phyloP scores from a whole-genome alignment of 768 basidiomycete genomes.

The Mycena venus region DNA sequence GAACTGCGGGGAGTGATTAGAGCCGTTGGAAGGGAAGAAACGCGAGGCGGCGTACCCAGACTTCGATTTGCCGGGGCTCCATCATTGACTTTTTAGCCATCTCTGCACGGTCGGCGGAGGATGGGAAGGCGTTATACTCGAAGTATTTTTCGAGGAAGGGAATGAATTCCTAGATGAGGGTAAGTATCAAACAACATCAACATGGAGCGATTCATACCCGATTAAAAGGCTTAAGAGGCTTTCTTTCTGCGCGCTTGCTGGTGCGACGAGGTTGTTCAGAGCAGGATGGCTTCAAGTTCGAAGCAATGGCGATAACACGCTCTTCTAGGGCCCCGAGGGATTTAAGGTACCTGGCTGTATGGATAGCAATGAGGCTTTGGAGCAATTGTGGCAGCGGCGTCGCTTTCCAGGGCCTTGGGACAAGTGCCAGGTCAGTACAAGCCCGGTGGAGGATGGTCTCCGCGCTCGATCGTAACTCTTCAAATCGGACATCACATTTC shows the following conservation, averaged over 20 bases:
- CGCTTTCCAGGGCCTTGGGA: neutral
- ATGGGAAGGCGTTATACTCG: constrained; percentile 61
- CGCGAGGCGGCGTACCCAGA: constrained; percentile 58
- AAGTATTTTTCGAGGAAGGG: constrained; percentile 65
- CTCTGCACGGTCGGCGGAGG: constrained; percentile 49
- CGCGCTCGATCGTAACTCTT: neutral
- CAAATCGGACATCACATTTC: neutral
- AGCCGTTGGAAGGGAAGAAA: neutral
- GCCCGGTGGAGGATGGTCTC: neutral
- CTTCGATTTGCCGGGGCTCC: constrained; percentile 62
- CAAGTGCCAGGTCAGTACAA: neutral
- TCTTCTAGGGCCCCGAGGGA: neutral
- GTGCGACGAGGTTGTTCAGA: neutral
- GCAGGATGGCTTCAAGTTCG: neutral
- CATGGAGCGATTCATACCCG: constrained; percentile 23
- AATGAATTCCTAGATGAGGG: constrained; percentile 56
- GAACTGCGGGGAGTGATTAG: constrained; percentile 50
- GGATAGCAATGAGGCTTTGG: neutral
- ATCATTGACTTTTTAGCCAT: constrained; percentile 61
- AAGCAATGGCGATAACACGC: neutral
- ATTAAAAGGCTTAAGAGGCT: constrained; percentile 34
- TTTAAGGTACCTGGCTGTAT: neutral
- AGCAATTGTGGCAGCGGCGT: neutral
- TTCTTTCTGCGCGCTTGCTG: neutral
- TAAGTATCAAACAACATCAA: neutral